Conservation (phyloP, 1,139 yeast species). For the Yamadazyma taylorii region DNA sequence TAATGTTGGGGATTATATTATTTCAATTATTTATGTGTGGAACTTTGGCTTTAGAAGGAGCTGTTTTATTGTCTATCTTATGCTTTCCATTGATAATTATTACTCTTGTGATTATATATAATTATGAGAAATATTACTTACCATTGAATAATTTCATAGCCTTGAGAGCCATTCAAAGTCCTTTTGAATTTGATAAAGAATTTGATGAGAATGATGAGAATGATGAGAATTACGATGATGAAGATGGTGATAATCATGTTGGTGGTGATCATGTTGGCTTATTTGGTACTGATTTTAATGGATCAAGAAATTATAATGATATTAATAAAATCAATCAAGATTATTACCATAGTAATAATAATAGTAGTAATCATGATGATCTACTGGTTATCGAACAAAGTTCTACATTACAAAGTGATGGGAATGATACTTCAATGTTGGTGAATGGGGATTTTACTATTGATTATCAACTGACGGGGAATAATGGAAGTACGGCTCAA, state of each 20-base stretch:
- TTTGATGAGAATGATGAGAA: constrained; percentile 38
- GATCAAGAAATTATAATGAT: constrained; percentile 2
- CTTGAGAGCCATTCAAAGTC: constrained; percentile 56
- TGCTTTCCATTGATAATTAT: constrained; percentile 54
- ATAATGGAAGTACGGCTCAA: neutral
- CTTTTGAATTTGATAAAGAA: constrained; percentile 41
- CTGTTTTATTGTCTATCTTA: constrained; percentile 50
- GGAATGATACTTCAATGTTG: constrained; percentile 19
- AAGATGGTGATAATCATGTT: too few relatives aligned
- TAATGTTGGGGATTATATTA: constrained; percentile 58
- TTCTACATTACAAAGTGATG: constrained; percentile 3
- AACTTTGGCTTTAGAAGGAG: constrained; percentile 63
- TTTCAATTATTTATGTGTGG: constrained; percentile 72
- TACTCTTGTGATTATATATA: constrained; percentile 51
- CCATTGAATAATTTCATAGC: constrained; percentile 65
- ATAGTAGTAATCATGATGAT: constrained; percentile 1
- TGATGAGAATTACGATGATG: too few relatives aligned
- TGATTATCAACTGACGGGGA: constrained; percentile 9
- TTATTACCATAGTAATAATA: neutral
- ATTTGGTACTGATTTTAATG: constrained; percentile 2
- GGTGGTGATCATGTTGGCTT: too few relatives aligned
- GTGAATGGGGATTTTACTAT: constrained; percentile 19
- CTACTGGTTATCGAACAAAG: constrained; percentile 7
- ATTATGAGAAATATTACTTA: constrained; percentile 58
- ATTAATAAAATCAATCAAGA: constrained; percentile 4